Conservation (phyloP, 192 early-diverging fungal genomes). For the Umbelopsis vinacea region DNA sequence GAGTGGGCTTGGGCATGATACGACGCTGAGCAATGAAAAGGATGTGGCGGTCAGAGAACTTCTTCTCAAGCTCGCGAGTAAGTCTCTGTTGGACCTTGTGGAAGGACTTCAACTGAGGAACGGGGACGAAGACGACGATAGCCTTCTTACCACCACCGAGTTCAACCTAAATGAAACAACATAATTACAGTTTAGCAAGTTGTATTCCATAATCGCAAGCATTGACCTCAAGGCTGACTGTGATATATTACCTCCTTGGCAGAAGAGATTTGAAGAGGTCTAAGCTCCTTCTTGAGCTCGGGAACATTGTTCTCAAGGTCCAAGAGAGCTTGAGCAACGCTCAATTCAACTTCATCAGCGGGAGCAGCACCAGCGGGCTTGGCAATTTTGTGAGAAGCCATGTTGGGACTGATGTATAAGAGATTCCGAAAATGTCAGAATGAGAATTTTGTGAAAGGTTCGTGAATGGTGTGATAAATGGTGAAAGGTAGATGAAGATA, state of each 20-base stretch:
- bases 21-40: constrained; percentile 90
- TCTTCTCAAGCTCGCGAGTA: constrained; percentile 99
- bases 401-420: constrained; percentile 17
- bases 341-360: constrained; percentile 84
- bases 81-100: constrained; percentile 94
- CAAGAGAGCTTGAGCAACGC: constrained; percentile 94
- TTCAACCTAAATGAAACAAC: constrained; percentile 65
- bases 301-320: constrained; percentile 95
- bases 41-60: constrained; percentile 99
- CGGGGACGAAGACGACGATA: constrained; percentile 96
- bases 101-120: constrained; percentile 92
- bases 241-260: constrained; percentile 85
- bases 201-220: background rate
- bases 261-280: constrained; percentile 89
- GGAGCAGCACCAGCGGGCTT: constrained; percentile 43
- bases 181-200: background rate
- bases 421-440: background rate
- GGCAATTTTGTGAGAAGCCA: constrained; percentile 48
- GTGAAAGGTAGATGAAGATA: background rate
- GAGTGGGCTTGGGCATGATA: constrained; percentile 93
- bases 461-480: background rate
- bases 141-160: constrained; percentile 95
- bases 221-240: too few relatives aligned
- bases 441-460: background rate
- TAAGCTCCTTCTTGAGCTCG: constrained; percentile 97